These are phyloP conservation scores for Trapa incisa DNA, from an alignment of 345 rosid species.

Conservation along the genomic window DNA sequence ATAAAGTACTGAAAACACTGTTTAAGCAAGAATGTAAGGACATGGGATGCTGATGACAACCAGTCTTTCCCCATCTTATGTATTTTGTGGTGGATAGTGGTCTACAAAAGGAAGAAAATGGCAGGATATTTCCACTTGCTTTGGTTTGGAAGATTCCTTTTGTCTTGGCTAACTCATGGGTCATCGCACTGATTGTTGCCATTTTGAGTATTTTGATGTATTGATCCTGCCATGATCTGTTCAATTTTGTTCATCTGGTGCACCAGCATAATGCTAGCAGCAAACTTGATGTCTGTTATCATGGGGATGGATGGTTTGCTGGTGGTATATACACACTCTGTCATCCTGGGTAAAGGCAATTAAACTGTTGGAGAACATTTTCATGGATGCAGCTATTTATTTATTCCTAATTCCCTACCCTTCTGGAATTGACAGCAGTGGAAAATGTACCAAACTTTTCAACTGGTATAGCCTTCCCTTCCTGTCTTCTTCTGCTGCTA, in stretches of 20 bases:
- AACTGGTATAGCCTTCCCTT: too few relatives aligned
- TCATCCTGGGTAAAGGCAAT: too few relatives aligned
- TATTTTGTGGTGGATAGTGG: neutral
- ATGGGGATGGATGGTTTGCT: conserved; percentile 49
- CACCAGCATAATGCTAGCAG: conserved; percentile 85
- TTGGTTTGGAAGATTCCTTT: neutral
- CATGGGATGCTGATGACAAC: neutral
- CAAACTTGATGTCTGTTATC: conserved; percentile 66
- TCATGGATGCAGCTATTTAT: too few relatives aligned
- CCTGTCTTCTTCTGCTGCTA: too few relatives aligned
- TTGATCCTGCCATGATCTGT: neutral
- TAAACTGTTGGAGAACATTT: too few relatives aligned
- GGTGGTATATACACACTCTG: too few relatives aligned
- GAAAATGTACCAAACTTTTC: too few relatives aligned
- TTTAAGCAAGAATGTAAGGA: neutral
- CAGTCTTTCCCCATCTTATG: neutral
- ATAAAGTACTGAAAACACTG: neutral
- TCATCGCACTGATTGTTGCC: neutral
- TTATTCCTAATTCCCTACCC: too few relatives aligned
- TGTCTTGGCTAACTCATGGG: neutral
- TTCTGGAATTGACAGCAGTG: too few relatives aligned
- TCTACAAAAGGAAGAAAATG: too few relatives aligned
- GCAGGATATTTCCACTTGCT: neutral
- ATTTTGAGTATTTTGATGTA: neutral
- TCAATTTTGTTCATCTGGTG: conserved; percentile 4